Conservation (phyloP, 495 filamentous ascomycete species). For the Penicillium samsonianum region DNA sequence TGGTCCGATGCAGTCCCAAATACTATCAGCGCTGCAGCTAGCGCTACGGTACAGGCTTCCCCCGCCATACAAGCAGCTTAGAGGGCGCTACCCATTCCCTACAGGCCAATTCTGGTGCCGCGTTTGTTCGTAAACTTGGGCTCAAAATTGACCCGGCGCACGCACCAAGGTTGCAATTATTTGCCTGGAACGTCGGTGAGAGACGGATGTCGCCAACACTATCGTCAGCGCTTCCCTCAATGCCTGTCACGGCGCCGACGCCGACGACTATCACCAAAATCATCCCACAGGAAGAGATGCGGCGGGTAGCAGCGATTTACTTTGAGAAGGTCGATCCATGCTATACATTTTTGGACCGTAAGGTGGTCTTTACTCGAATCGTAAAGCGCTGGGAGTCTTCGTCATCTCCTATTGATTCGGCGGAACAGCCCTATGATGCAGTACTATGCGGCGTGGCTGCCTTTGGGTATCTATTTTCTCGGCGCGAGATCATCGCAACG, state of each 20-base stretch:
- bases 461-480: slow-evolving; percentile 50
- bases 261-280: slow-evolving; percentile 36
- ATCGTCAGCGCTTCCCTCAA: slow-evolving; percentile 10
- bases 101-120: slow-evolving; percentile 56
- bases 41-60: slow-evolving; percentile 16
- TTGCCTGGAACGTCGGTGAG: slow-evolving; percentile 57
- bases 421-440: slow-evolving; percentile 41
- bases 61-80: slow-evolving; percentile 4
- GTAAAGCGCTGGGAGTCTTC: slow-evolving; percentile 38
- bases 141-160: slow-evolving; percentile 51
- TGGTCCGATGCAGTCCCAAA: slow-evolving; percentile 9
- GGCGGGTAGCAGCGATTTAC: slow-evolving; percentile 40
- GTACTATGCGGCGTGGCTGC: slow-evolving; percentile 52
- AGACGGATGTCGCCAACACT: slow-evolving; percentile 30
- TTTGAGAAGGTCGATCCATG: slow-evolving; percentile 53
- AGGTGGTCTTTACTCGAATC: slow-evolving; percentile 33
- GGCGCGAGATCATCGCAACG: slow-evolving; percentile 26
- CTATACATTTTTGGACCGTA: slow-evolving; percentile 52
- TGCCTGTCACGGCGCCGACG: slow-evolving; percentile 11
- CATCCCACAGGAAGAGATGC: slow-evolving; percentile 46
- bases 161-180: slow-evolving; percentile 55
- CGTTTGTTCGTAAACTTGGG: slow-evolving; percentile 56
- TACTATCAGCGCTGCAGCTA: slow-evolving; percentile 6
- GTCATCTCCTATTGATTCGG: slow-evolving; percentile 13
- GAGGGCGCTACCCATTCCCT: slow-evolving; percentile 30